phyloP scores from a whole-genome alignment of 805 yeast genomes.

The Cyberlindnera americana region DNA sequence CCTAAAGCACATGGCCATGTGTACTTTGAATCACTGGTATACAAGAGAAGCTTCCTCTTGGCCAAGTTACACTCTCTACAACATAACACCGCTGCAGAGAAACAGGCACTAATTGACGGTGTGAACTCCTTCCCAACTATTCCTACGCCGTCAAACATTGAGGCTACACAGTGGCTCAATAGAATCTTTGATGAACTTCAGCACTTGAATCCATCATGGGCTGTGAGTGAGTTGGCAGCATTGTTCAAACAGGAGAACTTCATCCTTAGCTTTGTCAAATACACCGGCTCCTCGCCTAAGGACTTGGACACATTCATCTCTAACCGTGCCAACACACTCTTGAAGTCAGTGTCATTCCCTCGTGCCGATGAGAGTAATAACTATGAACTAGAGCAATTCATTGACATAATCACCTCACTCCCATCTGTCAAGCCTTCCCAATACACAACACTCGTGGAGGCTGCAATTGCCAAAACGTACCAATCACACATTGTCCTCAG shows the following conservation, averaged over 20 bases:
- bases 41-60: slow-evolving; percentile 15
- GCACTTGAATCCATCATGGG: neutral
- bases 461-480: slow-evolving; percentile 42
- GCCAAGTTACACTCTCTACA: slow-evolving; percentile 4
- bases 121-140: slow-evolving; percentile 12
- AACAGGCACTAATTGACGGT: slow-evolving; percentile 9
- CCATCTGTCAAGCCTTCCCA: slow-evolving; percentile 18
- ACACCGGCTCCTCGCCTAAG: neutral
- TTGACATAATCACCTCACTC: slow-evolving; percentile 26
- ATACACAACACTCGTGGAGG: slow-evolving; percentile 24
- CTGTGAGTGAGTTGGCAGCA: slow-evolving; percentile 5
- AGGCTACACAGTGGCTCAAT: slow-evolving; percentile 21
- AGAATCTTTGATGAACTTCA: slow-evolving; percentile 11
- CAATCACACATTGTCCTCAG: slow-evolving; percentile 38
- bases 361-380: slow-evolving; percentile 37
- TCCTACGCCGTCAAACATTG: slow-evolving; percentile 22
- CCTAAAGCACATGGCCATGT: too few species aligned
- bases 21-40: slow-evolving; percentile 8
- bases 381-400: slow-evolving; percentile 30
- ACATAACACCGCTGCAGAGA: slow-evolving; percentile 2
- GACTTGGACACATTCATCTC: slow-evolving; percentile 14
- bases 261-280: slow-evolving; percentile 15
- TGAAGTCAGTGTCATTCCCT: slow-evolving; percentile 38
- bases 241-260: slow-evolving; percentile 17
- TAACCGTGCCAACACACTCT: slow-evolving; percentile 13